Base-by-base conservation (phyloP, 441 rosid species). In the Gossypium aridum region DNA sequence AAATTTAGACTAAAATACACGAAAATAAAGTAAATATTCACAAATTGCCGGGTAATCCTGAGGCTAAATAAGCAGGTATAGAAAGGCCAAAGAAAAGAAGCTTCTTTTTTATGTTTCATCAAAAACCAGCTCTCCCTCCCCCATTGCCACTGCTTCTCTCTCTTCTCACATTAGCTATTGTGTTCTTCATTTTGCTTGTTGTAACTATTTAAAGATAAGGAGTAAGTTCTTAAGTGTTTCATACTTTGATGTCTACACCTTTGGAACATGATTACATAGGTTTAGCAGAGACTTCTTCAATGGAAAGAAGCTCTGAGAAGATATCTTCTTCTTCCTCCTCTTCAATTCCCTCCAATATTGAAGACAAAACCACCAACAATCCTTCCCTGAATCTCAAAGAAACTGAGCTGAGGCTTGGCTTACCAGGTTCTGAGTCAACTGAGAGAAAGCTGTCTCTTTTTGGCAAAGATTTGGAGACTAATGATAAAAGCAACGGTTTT, bases 211-310 rank as follows among this genome's bases (percentile, higher is more conserved):
- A 14, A 66, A 31, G 26, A 14, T n/a, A 49, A 12, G 39, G 39
- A 34, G 39, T 34, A 68, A 47, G 59, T 49, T 47, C 12, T 12
- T 16, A n/a, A 19, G 25, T 25, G 39, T 49, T 25, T 49, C 7
- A n/a, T 64, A 77, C 62, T 76, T 83, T 83, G 77, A 89, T 89
- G 93, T 81, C 89, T 81, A n/a, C 73, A 65, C 87, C 87, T 26
- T 68, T 79, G 12, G 93, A 86, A 60, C 90, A 89, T 84, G 93
- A 86, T 83, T 89, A 87, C 91, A 87, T 87, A 85, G 90, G 91
- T 79, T 77, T 89, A 53, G 26, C 84, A 73, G 90, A 83, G 78
- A 12, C 83, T 77, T 75, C 88, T 80, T 71, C 88, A n/a, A 81
- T 86, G 87, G 84, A 75, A 26, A 84, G 70, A 78, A 63, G 55